Percentiles rank a stretch among this genome's conserved stretches.
phyloP scores from a whole-genome alignment of 148 eudicot species.

The Arbutus unedo region DNA sequence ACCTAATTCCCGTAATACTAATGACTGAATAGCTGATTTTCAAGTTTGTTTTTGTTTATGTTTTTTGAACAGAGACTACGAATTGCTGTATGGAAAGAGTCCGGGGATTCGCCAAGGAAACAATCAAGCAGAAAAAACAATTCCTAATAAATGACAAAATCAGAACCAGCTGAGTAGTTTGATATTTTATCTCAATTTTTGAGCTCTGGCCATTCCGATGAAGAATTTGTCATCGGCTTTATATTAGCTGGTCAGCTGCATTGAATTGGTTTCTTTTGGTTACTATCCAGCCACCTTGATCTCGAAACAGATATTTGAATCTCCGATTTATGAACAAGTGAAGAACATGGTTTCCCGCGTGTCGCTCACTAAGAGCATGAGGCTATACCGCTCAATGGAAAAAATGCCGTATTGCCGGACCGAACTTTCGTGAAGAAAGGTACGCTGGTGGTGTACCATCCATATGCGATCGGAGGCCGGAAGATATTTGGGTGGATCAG shows the following conservation, averaged over 20 bases:
- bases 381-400: too few relatives aligned
- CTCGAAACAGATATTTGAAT: slow-evolving; percentile 12
- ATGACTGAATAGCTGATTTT: too few relatives aligned
- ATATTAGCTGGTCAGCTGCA: slow-evolving; percentile 26
- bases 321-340: slow-evolving; percentile 12
- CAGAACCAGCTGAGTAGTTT: background rate
- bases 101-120: slow-evolving; percentile 15
- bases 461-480: too few relatives aligned
- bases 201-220: slow-evolving; percentile 22
- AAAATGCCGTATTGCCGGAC: too few relatives aligned
- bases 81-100: slow-evolving; percentile 14
- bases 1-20: too few relatives aligned
- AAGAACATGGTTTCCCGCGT: slow-evolving; percentile 14
- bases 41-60: too few relatives aligned
- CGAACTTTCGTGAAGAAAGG: too few relatives aligned
- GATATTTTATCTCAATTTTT: slow-evolving; percentile 28
- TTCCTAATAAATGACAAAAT: slow-evolving; percentile 3
- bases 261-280: slow-evolving; percentile 26
- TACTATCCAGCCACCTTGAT: slow-evolving; percentile 17
- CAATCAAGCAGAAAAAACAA: slow-evolving; percentile 10
- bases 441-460: too few relatives aligned
- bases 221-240: slow-evolving; percentile 25
- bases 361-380: slow-evolving; percentile 21
- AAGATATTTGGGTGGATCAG: too few relatives aligned
- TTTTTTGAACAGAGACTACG: slow-evolving; percentile 5